Percentiles rank a stretch among this genome's conserved stretches.
Evolutionary conservation across 2,329 filamentous ascomycete species (phyloP).

Genomic region (Xylariaceae sp.): DNA sequence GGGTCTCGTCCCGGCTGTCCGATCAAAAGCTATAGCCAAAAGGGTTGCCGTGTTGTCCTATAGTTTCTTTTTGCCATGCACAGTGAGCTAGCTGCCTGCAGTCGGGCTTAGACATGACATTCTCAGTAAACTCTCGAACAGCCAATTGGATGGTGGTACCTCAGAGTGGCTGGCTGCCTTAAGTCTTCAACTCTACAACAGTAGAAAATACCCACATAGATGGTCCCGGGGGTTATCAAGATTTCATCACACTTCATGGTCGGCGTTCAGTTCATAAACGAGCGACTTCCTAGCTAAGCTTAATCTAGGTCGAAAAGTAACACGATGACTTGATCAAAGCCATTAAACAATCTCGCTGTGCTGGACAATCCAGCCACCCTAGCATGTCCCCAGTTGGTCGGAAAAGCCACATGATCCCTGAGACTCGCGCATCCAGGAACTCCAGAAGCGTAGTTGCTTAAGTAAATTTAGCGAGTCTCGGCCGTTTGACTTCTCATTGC

Average conservation of each 20-base stretch:
- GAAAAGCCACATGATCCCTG: conserved; percentile 4
- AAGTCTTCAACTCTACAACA: too few species aligned
- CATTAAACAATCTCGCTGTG: conserved; percentile 3
- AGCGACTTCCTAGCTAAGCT: conserved; percentile 19
- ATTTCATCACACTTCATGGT: not conserved
- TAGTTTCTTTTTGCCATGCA: not conserved
- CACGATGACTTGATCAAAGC: conserved; percentile 9
- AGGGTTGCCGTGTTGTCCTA: not conserved
- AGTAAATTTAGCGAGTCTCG: conserved; percentile 3
- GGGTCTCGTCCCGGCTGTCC: not conserved
- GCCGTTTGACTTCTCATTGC: not conserved
- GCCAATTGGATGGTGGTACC: not conserved
- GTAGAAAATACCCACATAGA: too few species aligned
- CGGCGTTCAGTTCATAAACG: conserved; percentile 3
- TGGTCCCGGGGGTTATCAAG: conserved; percentile 1
- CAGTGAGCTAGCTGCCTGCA: not conserved
- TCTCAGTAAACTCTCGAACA: not conserved
- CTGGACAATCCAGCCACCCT: not conserved
- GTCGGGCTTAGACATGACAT: not conserved
- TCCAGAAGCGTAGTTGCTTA: conserved; percentile 8
- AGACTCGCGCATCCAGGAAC: not conserved
- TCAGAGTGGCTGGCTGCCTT: too few species aligned
- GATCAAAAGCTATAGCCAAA: conserved; percentile 4
- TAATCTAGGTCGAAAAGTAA: conserved; percentile 19
- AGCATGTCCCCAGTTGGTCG: not conserved